Base-by-base conservation (phyloP, 1,284 basidiomycete species). In the Apiotrichum mycotoxinovorans region DNA sequence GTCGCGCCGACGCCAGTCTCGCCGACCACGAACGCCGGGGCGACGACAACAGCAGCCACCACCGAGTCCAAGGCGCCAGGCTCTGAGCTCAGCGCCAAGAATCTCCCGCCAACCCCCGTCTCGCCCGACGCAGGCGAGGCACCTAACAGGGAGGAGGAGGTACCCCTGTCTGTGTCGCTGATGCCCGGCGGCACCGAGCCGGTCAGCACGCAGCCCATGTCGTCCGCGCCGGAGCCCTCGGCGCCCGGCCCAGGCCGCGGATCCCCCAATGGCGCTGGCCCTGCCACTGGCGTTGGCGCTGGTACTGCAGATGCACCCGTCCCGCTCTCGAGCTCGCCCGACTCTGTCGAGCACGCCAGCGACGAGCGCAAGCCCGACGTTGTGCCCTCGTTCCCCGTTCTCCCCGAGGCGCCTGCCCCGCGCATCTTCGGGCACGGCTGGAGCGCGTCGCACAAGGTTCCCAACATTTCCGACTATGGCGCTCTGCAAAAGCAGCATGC, bases 391-490 rank as follows among this genome's bases (percentile, higher is more conserved):
- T 66, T 70, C 45, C 72, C 73, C 1, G 55, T 61, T 3, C 63
- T 76, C 9, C 73, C 75, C 12, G 58, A 62, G 14, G 76, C 74
- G 0, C 76, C 76, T 1, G 71, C 76, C 8, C 68, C 74, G 15
- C 63, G 65, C 33, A 60, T 67, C 34, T 47, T 71, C 51, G 74
- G 75, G 15, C 64, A 71, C 45, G 74, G 74, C 11, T 78, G 72
- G 57, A 68, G 65, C 0, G 56, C 61, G 40, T 53, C 62, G 49
- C 68, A 78, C 58, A 75, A 74, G 22, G 73, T 80, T 18, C 80
- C 80, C 5, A 81, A 77, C 23, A 75, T 79, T 33, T 68, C 74
- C 50, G 56, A 64, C 11, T 79, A 78, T 63, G 61, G 68, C 25
- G 66, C 60, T 9, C 60, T 70, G 15, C 66, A 78, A 58, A 66